Percentiles rank a stretch among this genome's conserved stretches.
phyloP scores from a whole-genome alignment of 805 yeast genomes.

The Saccharomycopsis javanensis region DNA sequence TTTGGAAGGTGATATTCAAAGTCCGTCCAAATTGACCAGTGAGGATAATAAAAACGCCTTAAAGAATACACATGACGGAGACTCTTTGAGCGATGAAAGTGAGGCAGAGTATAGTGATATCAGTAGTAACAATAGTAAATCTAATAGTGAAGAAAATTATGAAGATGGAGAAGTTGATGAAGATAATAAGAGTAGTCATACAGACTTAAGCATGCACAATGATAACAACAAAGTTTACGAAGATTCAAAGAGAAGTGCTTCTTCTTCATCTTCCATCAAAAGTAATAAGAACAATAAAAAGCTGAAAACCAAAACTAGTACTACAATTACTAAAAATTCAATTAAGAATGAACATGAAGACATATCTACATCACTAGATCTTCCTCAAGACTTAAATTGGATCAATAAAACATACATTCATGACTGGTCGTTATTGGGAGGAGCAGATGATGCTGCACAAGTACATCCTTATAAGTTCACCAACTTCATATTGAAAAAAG shows the following conservation, averaged over 20 bases:
- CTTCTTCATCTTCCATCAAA: neutral
- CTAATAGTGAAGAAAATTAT: neutral
- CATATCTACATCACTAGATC: conserved; percentile 18
- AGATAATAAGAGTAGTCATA: conserved; percentile 6
- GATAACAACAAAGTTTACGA: conserved; percentile 21
- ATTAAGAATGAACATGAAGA: conserved; percentile 22
- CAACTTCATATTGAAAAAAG: conserved; percentile 67
- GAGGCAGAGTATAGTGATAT: neutral
- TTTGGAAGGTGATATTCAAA: conserved; percentile 68
- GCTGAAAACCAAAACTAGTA: conserved; percentile 27
- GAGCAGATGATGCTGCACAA: conserved; percentile 84
- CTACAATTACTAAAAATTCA: conserved; percentile 27
- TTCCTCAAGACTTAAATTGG: conserved; percentile 73
- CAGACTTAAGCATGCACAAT: conserved; percentile 19
- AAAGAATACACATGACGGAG: conserved; percentile 15
- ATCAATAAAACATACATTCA: conserved; percentile 52
- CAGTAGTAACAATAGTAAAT: neutral
- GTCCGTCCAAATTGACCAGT: conserved; percentile 18
- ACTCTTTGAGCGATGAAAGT: no score
- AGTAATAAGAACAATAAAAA: conserved; percentile 17
- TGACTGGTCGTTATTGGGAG: conserved; percentile 75
- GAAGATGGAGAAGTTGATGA: conserved; percentile 1
- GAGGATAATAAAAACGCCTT: conserved; percentile 5
- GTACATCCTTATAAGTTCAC: conserved; percentile 95
- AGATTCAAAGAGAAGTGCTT: conserved; percentile 13